Base-by-base conservation (phyloP, 306 rosid genomes). In the cucumber (Cucumis sativus) region DNA sequence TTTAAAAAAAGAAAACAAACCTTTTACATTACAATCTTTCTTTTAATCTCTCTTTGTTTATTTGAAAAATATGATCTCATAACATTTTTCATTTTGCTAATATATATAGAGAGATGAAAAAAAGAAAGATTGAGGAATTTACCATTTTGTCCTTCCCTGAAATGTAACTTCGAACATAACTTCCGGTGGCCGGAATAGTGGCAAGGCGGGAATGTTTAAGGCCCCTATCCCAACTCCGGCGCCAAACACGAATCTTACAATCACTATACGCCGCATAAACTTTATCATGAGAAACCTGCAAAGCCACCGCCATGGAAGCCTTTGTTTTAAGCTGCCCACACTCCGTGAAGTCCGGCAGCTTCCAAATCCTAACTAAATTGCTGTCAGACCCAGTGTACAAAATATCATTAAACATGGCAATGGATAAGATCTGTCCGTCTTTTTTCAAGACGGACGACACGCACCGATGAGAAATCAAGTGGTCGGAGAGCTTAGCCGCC, bases 181-280 rank as follows among this genome's bases (percentile, higher is more conserved):
- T 89, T 9, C 89, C 85, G 8, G 91, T 64, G 80, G 78, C 88
- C 0, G 98, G 98, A 20, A 94, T 92, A 3, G 96, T 90, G 3
- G 81, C 95, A 71, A 91, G 73, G 0, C 93, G 87, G 17, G 86
- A 86, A 83, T 92, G 98, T 84, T 86, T 89, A 85, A 89, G 82
- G 28, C 83, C 86, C 35, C 91, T 89, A 45, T 90, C 96, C 95
- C 91, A 90, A 20, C 82, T 81, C 69, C 88, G 84, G 56, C 87
- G 88, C 97, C 98, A 94, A 16, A 88, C 82, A 57, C 97, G 76
- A 74, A 94, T 88, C 82, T 89, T 91, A 11, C 95, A 94, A 75
- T 94, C 98, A 18, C 90, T 91, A 71, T 92, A 92, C 6, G 98
- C 98, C n/a, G 95, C 97, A 79, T 85, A 94, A 57, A 94, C 91